These are phyloP conservation scores for Planoprotostelium fungivorum DNA, from an alignment of 78 protist species.

Conservation along the genomic window DNA sequence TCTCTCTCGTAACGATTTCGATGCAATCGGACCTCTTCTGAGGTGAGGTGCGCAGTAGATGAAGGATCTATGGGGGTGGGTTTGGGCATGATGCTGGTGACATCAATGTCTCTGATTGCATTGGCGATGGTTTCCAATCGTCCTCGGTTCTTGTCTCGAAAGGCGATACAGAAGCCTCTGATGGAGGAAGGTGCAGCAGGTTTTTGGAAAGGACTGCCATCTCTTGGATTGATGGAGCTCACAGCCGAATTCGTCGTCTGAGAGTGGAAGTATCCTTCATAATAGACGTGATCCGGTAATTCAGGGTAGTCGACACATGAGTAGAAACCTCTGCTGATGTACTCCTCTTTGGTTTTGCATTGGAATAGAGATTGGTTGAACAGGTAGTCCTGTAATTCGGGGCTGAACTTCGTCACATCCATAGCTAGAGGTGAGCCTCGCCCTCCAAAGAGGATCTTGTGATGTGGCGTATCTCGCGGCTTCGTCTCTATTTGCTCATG, in stretches of 20 bases:
- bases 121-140: neutral
- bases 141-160: neutral
- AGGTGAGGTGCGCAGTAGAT: neutral
- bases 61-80: neutral
- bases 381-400: neutral
- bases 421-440: neutral
- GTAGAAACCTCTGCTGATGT: neutral
- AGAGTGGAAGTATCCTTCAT: neutral
- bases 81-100: neutral
- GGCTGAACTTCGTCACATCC: neutral
- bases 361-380: neutral
- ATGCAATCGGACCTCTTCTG: neutral
- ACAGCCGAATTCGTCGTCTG: neutral
- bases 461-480: neutral
- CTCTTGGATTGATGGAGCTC: neutral
- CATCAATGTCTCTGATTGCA: neutral
- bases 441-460: neutral
- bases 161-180: neutral
- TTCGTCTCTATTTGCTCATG: no score
- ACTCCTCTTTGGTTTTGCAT: neutral
- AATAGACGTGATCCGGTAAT: neutral
- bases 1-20: neutral
- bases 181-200: neutral
- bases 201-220: neutral
- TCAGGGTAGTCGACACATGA: neutral